phyloP scores from a whole-genome alignment of 306 rosid genomes.

The Lathyrus oleraceus region DNA sequence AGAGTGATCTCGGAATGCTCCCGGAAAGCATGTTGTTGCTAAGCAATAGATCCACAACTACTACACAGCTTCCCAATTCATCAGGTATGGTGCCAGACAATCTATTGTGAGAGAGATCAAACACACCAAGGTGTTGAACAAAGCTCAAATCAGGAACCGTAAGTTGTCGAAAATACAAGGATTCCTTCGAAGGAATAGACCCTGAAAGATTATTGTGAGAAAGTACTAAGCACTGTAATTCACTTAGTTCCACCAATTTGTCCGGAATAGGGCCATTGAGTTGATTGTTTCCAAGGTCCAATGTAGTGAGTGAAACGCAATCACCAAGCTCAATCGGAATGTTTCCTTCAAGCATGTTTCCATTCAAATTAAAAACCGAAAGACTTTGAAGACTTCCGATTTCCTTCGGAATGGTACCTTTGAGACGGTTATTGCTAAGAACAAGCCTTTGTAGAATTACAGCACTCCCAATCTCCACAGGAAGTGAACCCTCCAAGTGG shows the following conservation, averaged over 20 bases:
- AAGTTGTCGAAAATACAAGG: conserved; percentile 68
- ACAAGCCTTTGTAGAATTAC: conserved; percentile 67
- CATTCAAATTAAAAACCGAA: conserved; percentile 75
- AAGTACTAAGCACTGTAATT: conserved; percentile 84
- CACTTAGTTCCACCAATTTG: conserved; percentile 56
- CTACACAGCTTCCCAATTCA: conserved; percentile 65
- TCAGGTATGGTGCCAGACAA: conserved; percentile 87
- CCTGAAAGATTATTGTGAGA: conserved; percentile 88
- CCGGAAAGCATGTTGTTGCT: conserved; percentile 81
- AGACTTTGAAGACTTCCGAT: conserved; percentile 69
- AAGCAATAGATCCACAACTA: conserved; percentile 69
- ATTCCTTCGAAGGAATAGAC: conserved; percentile 67
- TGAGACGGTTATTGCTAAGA: conserved; percentile 64
- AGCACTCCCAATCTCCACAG: conserved; percentile 73
- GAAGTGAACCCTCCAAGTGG: conserved; percentile 66
- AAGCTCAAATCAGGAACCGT: conserved; percentile 81
- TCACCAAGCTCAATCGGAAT: conserved; percentile 69
- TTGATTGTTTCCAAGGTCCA: conserved; percentile 83
- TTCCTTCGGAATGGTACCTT: conserved; percentile 71
- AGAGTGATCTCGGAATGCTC: conserved; percentile 65
- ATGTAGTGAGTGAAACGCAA: conserved; percentile 68
- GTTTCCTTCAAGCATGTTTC: conserved; percentile 72
- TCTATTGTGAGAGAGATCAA: conserved; percentile 80
- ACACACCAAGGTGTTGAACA: conserved; percentile 89
- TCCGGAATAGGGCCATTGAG: conserved; percentile 75